phyloP scores from a whole-genome alignment of 208 protist genomes.

The Wallacemonas sp. region DNA sequence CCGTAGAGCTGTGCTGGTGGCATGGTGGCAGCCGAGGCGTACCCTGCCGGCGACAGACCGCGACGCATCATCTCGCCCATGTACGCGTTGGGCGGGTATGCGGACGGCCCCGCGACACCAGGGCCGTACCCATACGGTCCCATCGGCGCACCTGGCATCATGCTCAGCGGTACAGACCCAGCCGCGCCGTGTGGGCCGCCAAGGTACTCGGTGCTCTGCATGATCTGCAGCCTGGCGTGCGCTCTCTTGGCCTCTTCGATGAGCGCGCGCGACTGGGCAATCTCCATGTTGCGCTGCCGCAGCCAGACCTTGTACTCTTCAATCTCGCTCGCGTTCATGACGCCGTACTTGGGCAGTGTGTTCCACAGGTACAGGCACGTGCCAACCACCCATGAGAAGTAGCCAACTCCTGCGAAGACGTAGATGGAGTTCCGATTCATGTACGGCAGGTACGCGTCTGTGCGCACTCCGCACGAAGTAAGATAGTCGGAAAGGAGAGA shows the following conservation, averaged over 20 bases:
- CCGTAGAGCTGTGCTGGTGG: slow-evolving; percentile 7
- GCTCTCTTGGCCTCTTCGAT: slow-evolving; percentile 55
- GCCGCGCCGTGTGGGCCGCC: slow-evolving; percentile 1
- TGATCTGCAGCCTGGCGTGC: slow-evolving; percentile 50
- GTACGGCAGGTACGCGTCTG: slow-evolving; percentile 54
- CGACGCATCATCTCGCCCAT: slow-evolving; percentile 9
- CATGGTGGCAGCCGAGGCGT: slow-evolving; percentile 1
- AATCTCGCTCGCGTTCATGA: slow-evolving; percentile 73
- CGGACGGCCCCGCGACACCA: neutral
- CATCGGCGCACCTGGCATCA: neutral
- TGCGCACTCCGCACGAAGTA: slow-evolving; percentile 39
- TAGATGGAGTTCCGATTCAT: slow-evolving; percentile 41
- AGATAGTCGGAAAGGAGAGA: slow-evolving; percentile 61
- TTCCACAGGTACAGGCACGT: slow-evolving; percentile 66
- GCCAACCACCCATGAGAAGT: slow-evolving; percentile 51
- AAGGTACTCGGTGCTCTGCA: slow-evolving; percentile 24
- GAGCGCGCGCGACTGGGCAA: slow-evolving; percentile 43
- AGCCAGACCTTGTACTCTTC: slow-evolving; percentile 79
- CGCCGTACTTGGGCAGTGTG: slow-evolving; percentile 71
- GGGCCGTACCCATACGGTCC: neutral
- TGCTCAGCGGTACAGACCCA: neutral
- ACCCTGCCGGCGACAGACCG: slow-evolving; percentile 1
- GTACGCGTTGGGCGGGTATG: slow-evolving; percentile 6
- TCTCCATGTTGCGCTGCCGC: slow-evolving; percentile 33
- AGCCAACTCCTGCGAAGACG: slow-evolving; percentile 57